These are phyloP conservation scores for Pulveroboletus ravenelii DNA, from an alignment of 768 basidiomycete species.

Conservation along the genomic window DNA sequence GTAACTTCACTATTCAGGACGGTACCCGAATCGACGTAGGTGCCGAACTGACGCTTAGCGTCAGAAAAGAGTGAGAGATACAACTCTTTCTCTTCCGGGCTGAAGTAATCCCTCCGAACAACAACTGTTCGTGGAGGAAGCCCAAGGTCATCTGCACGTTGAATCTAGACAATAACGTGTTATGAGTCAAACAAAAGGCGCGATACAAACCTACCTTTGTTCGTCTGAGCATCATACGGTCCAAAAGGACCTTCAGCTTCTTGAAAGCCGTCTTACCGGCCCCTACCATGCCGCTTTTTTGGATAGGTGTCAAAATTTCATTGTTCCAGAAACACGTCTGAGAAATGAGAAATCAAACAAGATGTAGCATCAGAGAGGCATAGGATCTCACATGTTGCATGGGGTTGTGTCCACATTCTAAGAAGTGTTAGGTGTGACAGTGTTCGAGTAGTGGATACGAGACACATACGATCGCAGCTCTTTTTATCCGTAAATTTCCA, in stretches of 20 bases:
- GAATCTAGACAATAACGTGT: constrained; percentile 47
- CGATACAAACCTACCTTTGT: constrained; percentile 54
- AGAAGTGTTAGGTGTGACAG: neutral
- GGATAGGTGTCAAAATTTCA: constrained; percentile 94
- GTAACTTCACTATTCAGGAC: constrained; percentile 77
- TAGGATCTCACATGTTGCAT: constrained; percentile 66
- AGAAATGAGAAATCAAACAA: constrained; percentile 4
- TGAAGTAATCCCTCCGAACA: constrained; percentile 88
- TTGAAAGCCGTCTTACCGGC: constrained; percentile 83
- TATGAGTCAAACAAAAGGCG: neutral
- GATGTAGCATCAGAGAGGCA: neutral
- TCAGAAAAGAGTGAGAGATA: constrained; percentile 89
- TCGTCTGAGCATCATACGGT: constrained; percentile 92
- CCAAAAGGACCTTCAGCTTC: constrained; percentile 84
- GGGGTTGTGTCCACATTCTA: constrained; percentile 80
- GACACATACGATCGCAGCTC: constrained; percentile 68
- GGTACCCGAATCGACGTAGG: constrained; percentile 87
- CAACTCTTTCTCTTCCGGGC: constrained; percentile 94
- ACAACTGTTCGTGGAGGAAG: constrained; percentile 89
- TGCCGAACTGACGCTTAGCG: constrained; percentile 87
- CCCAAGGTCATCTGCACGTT: constrained; percentile 94
- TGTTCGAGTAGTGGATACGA: neutral
- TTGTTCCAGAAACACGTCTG: constrained; percentile 97
- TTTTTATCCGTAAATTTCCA: constrained; percentile 88
- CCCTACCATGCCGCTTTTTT: constrained; percentile 79